Evolutionary conservation across 163 green algal genomes (phyloP), one percentile per base, ranked within the genome.

Genomic region (Trebouxia gelatinosa): DNA sequence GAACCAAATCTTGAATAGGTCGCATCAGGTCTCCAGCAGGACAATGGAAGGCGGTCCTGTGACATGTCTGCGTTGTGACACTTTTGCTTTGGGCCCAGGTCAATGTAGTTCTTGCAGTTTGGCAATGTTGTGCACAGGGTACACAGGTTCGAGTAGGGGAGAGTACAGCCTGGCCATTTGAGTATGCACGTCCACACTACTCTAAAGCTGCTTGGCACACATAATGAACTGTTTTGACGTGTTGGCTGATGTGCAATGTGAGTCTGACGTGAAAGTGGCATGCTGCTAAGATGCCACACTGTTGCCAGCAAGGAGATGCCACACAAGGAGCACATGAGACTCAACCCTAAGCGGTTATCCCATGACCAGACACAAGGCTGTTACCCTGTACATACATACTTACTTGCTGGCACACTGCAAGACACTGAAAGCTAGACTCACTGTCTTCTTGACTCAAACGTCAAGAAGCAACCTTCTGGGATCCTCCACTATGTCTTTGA

Each of bases 401-500:
- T 16, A 3, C 11, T 46, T 17, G 28, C 46, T 66, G 46, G 23
- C 26, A 28, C 19, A 37, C 3, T 34, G 21, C 29, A 35, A 34
- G 13, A 31, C 31, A 26, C 1, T 26, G 31, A 4, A 38, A 21
- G n/a, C 26, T 34, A 34, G n/a, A 21, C 4, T 48, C 31, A 5
- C 16, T 11, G 28, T 11, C 28, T 34, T 7, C 16, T 23, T 31
- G 26, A 43, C 61, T 87, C 83, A 99, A 2, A 97, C 81, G 59
- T 97, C 93, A 7, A 99, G 85, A 70, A 99, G 86, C 67, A 99
- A 81, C 46, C 95, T 83, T 31, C 88, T 81, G 0, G 96, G 96
- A 85, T 99, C 96, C 87, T 99, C 96, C 0, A 99, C 87, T 48
- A 98, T 85, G 61, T 99, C 95, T 88, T 99, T 99, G 78, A 99